Conservation (phyloP, 202 grass and related monocot genomes). For the Zoysia matrella region DNA sequence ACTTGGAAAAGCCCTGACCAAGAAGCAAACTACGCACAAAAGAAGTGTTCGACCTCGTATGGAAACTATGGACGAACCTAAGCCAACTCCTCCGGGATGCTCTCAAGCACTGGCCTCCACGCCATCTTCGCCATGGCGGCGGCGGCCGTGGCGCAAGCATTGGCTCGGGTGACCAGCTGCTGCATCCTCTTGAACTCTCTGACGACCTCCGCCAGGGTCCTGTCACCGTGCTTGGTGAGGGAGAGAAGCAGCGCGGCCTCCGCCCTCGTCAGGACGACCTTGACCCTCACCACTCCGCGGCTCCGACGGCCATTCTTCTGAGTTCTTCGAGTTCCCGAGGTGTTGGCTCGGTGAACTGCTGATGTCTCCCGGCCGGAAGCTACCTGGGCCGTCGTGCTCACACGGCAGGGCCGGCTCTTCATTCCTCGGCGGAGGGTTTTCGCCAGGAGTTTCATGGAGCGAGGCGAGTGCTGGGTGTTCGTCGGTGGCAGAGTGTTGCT, state of each 20-base stretch:
- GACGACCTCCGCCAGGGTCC: constrained; percentile 40
- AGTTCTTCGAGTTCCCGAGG: background rate
- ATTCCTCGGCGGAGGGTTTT: constrained; percentile 14
- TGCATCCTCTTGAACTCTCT: constrained; percentile 46
- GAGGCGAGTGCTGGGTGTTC: constrained; percentile 40
- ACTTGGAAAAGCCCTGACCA: background rate
- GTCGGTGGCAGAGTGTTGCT: constrained; percentile 34
- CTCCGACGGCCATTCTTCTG: background rate
- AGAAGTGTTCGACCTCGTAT: background rate
- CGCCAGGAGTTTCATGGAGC: constrained; percentile 32
- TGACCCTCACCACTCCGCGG: constrained; percentile 46
- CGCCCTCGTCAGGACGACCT: constrained; percentile 65
- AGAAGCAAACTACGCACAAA: background rate
- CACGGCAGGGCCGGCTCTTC: background rate
- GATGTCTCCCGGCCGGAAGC: background rate
- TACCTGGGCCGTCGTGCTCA: background rate
- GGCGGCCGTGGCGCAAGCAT: background rate
- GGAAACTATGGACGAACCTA: background rate
- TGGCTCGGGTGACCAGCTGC: background rate
- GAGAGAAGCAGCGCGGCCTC: constrained; percentile 56
- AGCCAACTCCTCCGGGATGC: constrained; percentile 58
- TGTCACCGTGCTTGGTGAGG: constrained; percentile 41
- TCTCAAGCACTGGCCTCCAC: constrained; percentile 64
- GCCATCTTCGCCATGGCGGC: background rate
- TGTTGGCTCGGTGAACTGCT: background rate